Conservation (phyloP, 2,329 filamentous ascomycete genomes). For the Trichoderma lentiforme region DNA sequence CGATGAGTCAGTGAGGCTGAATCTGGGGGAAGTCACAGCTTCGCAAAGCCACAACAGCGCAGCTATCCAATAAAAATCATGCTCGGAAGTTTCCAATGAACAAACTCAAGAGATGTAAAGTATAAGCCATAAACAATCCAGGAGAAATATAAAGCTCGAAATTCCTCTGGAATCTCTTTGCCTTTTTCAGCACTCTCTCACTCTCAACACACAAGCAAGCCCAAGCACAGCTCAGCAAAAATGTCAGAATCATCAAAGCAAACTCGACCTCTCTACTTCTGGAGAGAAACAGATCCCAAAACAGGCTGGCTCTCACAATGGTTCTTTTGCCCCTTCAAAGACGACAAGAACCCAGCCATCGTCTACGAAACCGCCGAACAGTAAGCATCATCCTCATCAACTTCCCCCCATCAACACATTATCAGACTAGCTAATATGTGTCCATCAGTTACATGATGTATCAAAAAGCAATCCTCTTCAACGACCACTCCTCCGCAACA, state of each 20-base stretch:
- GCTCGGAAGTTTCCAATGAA: too few relatives aligned
- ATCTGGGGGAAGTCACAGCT: neutral
- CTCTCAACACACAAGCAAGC: neutral
- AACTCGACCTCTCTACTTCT: constrained; percentile 42
- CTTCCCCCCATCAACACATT: neutral
- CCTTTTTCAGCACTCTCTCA: neutral
- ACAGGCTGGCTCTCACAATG: constrained; percentile 62
- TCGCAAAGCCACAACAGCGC: neutral
- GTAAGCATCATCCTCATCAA: constrained; percentile 27
- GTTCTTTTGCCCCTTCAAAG: constrained; percentile 51
- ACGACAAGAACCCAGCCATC: constrained; percentile 33
- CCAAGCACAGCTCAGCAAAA: neutral
- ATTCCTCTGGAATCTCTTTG: neutral
- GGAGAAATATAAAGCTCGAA: neutral
- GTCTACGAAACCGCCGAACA: constrained; percentile 52
- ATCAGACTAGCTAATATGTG: neutral
- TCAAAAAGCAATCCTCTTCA: constrained; percentile 50
- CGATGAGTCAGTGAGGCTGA: constrained; percentile 17
- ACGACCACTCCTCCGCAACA: constrained; percentile 41
- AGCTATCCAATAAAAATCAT: neutral
- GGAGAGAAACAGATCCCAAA: constrained; percentile 43
- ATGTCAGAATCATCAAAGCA: neutral
- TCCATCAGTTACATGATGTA: constrained; percentile 52
- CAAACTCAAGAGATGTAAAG: neutral
- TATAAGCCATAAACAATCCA: neutral